phyloP scores from a whole-genome alignment of 257 asterid genomes.

The Gardenia jasminoides region DNA sequence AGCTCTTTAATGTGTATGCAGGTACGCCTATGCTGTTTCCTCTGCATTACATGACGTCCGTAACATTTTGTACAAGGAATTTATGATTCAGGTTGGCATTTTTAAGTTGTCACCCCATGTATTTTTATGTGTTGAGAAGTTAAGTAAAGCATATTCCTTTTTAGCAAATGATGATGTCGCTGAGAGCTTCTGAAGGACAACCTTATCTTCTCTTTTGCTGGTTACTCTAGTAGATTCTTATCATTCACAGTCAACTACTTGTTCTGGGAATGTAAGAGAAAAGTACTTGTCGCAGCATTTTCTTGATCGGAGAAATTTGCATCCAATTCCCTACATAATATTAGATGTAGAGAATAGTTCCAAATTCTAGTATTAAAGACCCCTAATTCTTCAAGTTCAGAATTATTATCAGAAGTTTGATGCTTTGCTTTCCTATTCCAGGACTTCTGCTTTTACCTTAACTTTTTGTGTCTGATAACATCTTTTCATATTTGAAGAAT shows the following conservation, averaged over 20 bases:
- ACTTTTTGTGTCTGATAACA: not conserved
- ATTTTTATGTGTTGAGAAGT: not conserved
- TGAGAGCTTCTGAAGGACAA: not conserved
- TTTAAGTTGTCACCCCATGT: not conserved
- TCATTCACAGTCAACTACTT: not conserved
- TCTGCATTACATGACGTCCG: constrained; percentile 84
- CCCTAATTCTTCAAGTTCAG: not conserved
- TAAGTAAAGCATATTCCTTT: not conserved
- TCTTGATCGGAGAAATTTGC: not conserved
- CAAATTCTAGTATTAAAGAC: not conserved
- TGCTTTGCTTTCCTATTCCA: not conserved
- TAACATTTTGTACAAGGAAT: constrained; percentile 78
- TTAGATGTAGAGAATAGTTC: not conserved
- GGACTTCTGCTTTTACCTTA: not conserved
- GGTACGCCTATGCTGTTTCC: constrained; percentile 94
- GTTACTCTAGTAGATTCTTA: not conserved
- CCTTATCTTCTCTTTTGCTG: not conserved
- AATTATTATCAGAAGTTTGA: not conserved
- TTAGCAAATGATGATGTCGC: not conserved
- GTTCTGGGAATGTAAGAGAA: not conserved
- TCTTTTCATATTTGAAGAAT: not conserved
- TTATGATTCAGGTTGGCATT: constrained; percentile 85
- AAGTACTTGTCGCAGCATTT: not conserved
- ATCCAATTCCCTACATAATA: not conserved
- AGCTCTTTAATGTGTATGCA: constrained; percentile 30